These are phyloP conservation scores for Fonsecaea monophora DNA, from an alignment of 2,329 filamentous ascomycete genomes.

Conservation along the genomic window DNA sequence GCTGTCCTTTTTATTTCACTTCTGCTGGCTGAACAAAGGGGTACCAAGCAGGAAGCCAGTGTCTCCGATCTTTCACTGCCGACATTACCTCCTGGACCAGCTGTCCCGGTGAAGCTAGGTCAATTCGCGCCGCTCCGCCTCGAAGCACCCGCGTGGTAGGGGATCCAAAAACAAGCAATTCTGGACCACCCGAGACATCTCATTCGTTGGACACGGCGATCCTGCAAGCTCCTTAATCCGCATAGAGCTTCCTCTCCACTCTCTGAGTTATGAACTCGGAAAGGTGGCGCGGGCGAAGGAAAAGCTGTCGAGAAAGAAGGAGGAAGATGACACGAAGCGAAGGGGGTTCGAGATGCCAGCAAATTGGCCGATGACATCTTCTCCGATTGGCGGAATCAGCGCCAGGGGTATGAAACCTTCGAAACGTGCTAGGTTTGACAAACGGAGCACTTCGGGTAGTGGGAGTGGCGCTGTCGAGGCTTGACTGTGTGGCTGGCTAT, in stretches of 20 bases:
- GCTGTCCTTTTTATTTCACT: constrained; percentile 16
- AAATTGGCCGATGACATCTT: constrained; percentile 9
- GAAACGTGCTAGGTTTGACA: constrained; percentile 33
- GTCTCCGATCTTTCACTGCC: constrained; percentile 24
- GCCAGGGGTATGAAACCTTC: constrained; percentile 30
- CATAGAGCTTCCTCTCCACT: constrained; percentile 12
- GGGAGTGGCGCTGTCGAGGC: constrained; percentile 22
- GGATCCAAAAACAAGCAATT: constrained; percentile 11
- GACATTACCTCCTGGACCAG: constrained; percentile 20
- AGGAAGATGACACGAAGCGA: constrained; percentile 8
- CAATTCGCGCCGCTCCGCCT: constrained; percentile 23
- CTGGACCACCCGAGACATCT: not conserved
- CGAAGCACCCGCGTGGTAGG: constrained; percentile 24
- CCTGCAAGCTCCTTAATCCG: constrained; percentile 28
- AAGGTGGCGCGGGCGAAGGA: constrained; percentile 6
- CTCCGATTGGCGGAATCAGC: constrained; percentile 29
- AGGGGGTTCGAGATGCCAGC: constrained; percentile 17
- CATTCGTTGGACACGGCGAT: constrained; percentile 18
- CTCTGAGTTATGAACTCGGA: constrained; percentile 2
- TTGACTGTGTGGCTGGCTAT: constrained; percentile 14
- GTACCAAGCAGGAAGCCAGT: constrained; percentile 12
- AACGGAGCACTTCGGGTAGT: not conserved
- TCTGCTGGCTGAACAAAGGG: constrained; percentile 15
- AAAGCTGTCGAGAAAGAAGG: constrained; percentile 11
- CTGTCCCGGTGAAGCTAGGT: constrained; percentile 10